Base-by-base conservation (phyloP, 768 basidiomycete genomes). In the Termitomyces sp. region DNA sequence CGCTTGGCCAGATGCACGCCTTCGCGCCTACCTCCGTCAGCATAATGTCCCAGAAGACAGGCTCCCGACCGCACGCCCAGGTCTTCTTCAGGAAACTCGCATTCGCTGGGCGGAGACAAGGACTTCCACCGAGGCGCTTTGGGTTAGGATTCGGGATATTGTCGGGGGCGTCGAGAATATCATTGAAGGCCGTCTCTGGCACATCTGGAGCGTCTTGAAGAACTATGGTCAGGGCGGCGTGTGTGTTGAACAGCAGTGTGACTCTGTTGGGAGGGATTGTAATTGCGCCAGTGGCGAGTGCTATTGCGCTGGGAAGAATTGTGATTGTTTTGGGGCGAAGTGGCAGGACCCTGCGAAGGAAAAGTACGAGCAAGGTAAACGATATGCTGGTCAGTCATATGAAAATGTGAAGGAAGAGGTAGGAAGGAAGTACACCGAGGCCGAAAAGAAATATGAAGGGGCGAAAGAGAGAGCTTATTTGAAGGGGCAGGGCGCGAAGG, bases 1-100 rank as follows among this genome's bases (percentile, higher is more conserved):
- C 49, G 80, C 82, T 10, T 98, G 96, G 96, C 91, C 92, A 12
- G 95, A 98, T 66, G 91, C 95, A 3, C 82, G 95, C 32, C 84
- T 98, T 27, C 87, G 95, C 45, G 93, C 90, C 1, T 97, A 91
- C 72, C 81, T 98, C 19, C 82, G 93, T 43, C 84, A 90, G 65
- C 81, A 83, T 61, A 89, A 88, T 48, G 65, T 96, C 29, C 75
- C 80, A 59, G 92, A 95, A 63, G 78, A 78, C n/a, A 75, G 77
- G 48, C 76, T 91, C 41, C 86, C 89, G 0, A 81, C 77, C 1
- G 69, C 65, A 3, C 83, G 94, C 35, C 84, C 90, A 0, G 86
- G 86, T n/a, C 81, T 97, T 19, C 79, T 98, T 34, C 66, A 90
- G 75, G 88, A 92, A 71, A 82, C 82, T 1, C 87, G 90, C 37